Base-by-base conservation (phyloP, 768 basidiomycete genomes). In the Serendipita sp. region DNA sequence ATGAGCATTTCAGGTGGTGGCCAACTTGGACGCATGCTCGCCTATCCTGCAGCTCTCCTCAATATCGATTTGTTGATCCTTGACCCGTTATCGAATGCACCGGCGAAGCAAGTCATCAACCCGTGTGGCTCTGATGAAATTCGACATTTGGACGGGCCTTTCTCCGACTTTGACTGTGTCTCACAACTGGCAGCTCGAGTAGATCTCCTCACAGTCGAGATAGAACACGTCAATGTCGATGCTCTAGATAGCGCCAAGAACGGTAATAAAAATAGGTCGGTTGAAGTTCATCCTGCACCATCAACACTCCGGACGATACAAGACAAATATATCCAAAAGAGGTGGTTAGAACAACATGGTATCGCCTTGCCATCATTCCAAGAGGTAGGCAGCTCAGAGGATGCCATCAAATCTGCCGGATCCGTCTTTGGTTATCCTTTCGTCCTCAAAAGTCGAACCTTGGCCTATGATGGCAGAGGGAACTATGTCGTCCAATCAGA, bases 11-110 rank as follows among this genome's bases (percentile, higher is more conserved):
- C 63, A 94, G 95, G 95, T 67, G 96, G 96, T 43, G 94, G 95
- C 67, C 95, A 98, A 75, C 83, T 99, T 29, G 95, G 95, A 29
- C 91, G 95, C 27, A 99, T 99, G 96, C 81, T 99, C 13, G 89
- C 87, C 3, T 85, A 86, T 36, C 85, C 94, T 0, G 94, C 95
- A 2, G 86, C 93, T 2, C 79, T 91, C 36, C 80, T 98, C 60
- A 89, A 92, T 70, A 79, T 96, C 69, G 81, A 86, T 44, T 76
- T 94, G 16, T 74, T 92, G 36, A 83, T 96, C 67, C 86, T 99
- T 40, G 96, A 96, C 71, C 81, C 83, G 8, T 91, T 90, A 13
- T 76, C 80, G n/a, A 72, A 80, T 64, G 81, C 80, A 0, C 96
- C 95, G 0, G 96, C 95, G 6, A 99, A 98, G 73, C 94, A 95